Conservation (phyloP, 139 green algal species). For the Chlamydomonas incerta region DNA sequence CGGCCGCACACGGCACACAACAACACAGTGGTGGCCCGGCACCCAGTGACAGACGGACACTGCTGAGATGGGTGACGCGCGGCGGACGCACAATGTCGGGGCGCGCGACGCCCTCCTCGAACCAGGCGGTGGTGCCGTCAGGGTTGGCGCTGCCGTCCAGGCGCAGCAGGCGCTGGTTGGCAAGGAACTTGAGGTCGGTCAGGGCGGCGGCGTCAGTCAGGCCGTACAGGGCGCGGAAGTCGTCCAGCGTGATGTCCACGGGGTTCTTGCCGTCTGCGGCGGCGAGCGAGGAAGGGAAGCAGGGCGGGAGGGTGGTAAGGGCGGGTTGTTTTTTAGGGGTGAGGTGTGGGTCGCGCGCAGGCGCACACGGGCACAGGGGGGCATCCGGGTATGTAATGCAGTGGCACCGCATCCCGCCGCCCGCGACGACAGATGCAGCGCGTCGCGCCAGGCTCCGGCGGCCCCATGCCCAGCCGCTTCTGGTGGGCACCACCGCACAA, state of each 20-base stretch:
- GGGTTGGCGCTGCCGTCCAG: constrained; percentile 19
- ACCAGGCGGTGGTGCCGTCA: constrained; percentile 70
- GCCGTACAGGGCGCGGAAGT: constrained; percentile 30
- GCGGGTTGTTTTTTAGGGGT: not conserved
- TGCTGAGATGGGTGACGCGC: too few relatives aligned
- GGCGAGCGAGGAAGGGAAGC: too few relatives aligned
- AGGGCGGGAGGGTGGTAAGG: too few relatives aligned
- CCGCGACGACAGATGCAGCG: too few relatives aligned
- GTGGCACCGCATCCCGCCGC: too few relatives aligned
- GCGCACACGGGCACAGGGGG: too few relatives aligned
- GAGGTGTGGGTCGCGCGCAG: too few relatives aligned
- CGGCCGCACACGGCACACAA: not conserved
- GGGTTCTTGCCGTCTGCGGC: not conserved
- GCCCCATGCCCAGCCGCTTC: not conserved
- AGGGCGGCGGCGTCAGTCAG: constrained; percentile 7
- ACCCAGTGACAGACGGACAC: not conserved
- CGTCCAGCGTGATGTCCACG: constrained; percentile 11
- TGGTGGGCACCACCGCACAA: not conserved
- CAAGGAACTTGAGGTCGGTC: constrained; percentile 51
- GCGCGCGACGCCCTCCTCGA: constrained; percentile 74
- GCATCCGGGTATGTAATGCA: too few relatives aligned
- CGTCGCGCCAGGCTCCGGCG: too few relatives aligned
- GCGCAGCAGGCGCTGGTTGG: constrained; percentile 43
- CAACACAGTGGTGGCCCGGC: not conserved
- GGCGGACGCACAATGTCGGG: constrained; percentile 64